A percentile compares a stretch with the other conserved stretches of the same genome.
phyloP scores from a whole-genome alignment of 2,329 filamentous ascomycete species.

The Colletotrichum viniferum region DNA sequence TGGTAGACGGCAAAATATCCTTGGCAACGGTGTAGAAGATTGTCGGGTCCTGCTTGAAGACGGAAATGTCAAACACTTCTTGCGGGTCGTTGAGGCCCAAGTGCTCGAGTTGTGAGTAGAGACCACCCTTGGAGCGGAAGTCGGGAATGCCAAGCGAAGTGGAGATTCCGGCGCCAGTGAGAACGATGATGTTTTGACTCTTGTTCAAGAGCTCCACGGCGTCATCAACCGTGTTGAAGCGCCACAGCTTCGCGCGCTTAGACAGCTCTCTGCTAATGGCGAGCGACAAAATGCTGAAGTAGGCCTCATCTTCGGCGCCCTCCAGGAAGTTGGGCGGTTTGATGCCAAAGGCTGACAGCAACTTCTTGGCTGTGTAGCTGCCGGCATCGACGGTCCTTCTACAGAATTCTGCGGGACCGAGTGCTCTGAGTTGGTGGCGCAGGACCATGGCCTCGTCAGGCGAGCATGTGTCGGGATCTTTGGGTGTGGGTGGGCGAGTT shows the following conservation, averaged over 20 bases:
- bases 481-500: slow-evolving; percentile 17
- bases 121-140: slow-evolving; percentile 91
- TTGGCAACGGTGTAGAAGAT: slow-evolving; percentile 93
- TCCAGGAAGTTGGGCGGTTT: slow-evolving; percentile 76
- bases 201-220: slow-evolving; percentile 77
- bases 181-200: slow-evolving; percentile 84
- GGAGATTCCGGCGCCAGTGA: slow-evolving; percentile 95
- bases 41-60: slow-evolving; percentile 84
- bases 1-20: slow-evolving; percentile 82
- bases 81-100: slow-evolving; percentile 84
- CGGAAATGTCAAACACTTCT: slow-evolving; percentile 90
- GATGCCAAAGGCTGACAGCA: slow-evolving; percentile 86
- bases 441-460: slow-evolving; percentile 71
- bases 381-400: slow-evolving; percentile 72
- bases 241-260: slow-evolving; percentile 77
- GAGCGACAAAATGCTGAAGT: slow-evolving; percentile 75
- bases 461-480: slow-evolving; percentile 60
- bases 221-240: slow-evolving; percentile 88
- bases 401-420: slow-evolving; percentile 82
- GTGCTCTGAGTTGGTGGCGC: slow-evolving; percentile 72
- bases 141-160: slow-evolving; percentile 97
- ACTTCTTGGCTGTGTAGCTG: slow-evolving; percentile 76
- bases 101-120: slow-evolving; percentile 84
- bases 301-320: slow-evolving; percentile 73
- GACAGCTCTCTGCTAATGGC: slow-evolving; percentile 81